Percentiles rank a stretch among this genome's conserved stretches.
Conservation (phyloP, 108 stramenopile species). For the Chaetoceros tenuissimus region DNA sequence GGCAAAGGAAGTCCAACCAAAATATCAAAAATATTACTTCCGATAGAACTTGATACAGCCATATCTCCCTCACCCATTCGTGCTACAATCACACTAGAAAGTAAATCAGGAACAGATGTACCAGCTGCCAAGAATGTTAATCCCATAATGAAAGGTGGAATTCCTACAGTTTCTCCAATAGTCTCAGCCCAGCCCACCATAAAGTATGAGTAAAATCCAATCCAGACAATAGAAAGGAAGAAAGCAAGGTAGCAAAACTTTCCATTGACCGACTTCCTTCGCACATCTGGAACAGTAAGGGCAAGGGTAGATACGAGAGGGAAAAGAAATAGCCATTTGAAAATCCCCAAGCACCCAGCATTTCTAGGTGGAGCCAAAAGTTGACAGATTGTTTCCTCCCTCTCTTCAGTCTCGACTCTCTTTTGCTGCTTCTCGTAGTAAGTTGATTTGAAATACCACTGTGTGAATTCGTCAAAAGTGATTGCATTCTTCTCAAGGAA, state of each 20-base stretch:
- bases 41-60: slow-evolving; percentile 78
- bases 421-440: slow-evolving; percentile 51
- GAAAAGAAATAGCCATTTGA: slow-evolving; percentile 47
- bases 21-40: slow-evolving; percentile 81
- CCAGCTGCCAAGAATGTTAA: slow-evolving; percentile 79
- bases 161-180: slow-evolving; percentile 72
- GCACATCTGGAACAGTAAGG: slow-evolving; percentile 73
- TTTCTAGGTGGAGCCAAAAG: slow-evolving; percentile 37
- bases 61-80: slow-evolving; percentile 78
- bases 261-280: slow-evolving; percentile 43
- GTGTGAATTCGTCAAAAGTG: slow-evolving; percentile 57
- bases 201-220: slow-evolving; percentile 67
- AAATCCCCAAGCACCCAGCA: slow-evolving; percentile 20
- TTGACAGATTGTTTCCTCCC: slow-evolving; percentile 48
- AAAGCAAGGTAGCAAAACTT: slow-evolving; percentile 79
- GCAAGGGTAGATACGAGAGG: slow-evolving; percentile 54
- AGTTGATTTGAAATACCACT: slow-evolving; percentile 58
- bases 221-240: slow-evolving; percentile 75
- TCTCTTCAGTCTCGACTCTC: slow-evolving; percentile 40
- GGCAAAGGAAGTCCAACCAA: slow-evolving; percentile 72
- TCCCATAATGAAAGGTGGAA: slow-evolving; percentile 71
- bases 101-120: slow-evolving; percentile 75
- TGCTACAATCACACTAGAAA: slow-evolving; percentile 79
- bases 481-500: slow-evolving; percentile 44
- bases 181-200: slow-evolving; percentile 83